These are phyloP conservation scores for Cyberlindnera nakhonratchasimensis DNA, from an alignment of 805 yeast species.

Conservation along the genomic window DNA sequence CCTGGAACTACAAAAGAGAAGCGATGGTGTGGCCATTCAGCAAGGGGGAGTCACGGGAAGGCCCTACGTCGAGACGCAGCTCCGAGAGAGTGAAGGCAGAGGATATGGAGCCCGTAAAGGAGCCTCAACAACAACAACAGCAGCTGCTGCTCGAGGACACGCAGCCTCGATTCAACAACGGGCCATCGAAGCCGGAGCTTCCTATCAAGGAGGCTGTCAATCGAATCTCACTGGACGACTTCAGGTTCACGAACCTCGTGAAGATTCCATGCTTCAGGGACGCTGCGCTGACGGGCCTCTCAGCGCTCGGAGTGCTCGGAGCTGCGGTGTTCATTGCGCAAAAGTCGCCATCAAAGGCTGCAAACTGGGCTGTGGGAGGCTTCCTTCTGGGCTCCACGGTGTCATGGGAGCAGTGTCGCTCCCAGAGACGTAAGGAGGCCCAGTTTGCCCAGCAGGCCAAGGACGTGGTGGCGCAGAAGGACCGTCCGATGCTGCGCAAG, in stretches of 20 bases:
- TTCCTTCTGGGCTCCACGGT: constrained; percentile 73
- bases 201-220: constrained; percentile 39
- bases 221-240: constrained; percentile 46
- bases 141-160: constrained; percentile 39
- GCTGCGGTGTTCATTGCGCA: constrained; percentile 64
- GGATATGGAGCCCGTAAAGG: neutral
- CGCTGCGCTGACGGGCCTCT: constrained; percentile 72
- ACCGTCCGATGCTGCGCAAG: constrained; percentile 34
- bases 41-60: neutral
- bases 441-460: constrained; percentile 69
- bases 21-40: constrained; percentile 27
- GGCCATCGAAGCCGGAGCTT: constrained; percentile 28
- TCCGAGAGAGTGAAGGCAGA: constrained; percentile 22
- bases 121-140: too few species aligned
- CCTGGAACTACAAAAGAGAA: neutral
- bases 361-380: constrained; percentile 83
- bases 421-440: constrained; percentile 60
- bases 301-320: constrained; percentile 67
- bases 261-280: constrained; percentile 77
- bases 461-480: constrained; percentile 38
- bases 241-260: constrained; percentile 46
- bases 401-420: constrained; percentile 92
- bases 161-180: constrained; percentile 36
- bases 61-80: constrained; percentile 17
- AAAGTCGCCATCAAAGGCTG: constrained; percentile 56